Conservation (phyloP, 2,329 filamentous ascomycete species). For the Chaetothyriales sp. region DNA sequence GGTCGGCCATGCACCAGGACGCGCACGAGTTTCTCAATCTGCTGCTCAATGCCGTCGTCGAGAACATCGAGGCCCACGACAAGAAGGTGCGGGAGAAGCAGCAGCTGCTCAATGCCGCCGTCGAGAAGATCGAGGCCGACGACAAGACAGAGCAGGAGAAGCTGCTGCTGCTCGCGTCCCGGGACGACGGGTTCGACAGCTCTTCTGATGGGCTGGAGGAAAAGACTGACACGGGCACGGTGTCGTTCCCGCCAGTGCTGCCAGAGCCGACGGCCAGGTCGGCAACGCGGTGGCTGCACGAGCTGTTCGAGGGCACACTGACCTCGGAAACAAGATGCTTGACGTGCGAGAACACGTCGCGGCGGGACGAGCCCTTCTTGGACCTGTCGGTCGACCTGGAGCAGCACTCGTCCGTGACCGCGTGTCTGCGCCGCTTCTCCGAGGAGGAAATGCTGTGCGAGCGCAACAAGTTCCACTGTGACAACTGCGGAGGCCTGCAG, state of each 20-base stretch:
- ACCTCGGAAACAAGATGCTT: conserved; percentile 94
- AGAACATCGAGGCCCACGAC: conserved; percentile 82
- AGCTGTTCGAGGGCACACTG: conserved; percentile 86
- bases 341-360: conserved; percentile 89
- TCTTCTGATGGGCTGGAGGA: too few relatives aligned
- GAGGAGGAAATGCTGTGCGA: conserved; percentile 98
- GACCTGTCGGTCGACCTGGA: conserved; percentile 93
- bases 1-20: conserved; percentile 94
- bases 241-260: conserved; percentile 24
- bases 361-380: conserved; percentile 87
- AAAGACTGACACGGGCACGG: conserved; percentile 38
- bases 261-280: conserved; percentile 38
- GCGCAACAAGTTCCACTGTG: conserved; percentile 96
- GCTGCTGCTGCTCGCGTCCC: conserved; percentile 37
- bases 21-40: conserved; percentile 94
- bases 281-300: conserved; percentile 82
- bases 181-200: too few relatives aligned
- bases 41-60: conserved; percentile 87
- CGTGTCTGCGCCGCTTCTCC: conserved; percentile 88
- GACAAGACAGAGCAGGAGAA: conserved; percentile 15
- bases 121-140: conserved; percentile 39
- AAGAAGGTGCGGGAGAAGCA: conserved; percentile 33
- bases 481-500: conserved; percentile 89
- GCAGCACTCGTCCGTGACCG: conserved; percentile 89
- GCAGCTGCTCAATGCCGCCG: too few relatives aligned